A percentile compares a stretch with the other conserved stretches of the same genome.
phyloP scores from a whole-genome alignment of 352 stramenopile species.

The Globisporangium lucens region DNA sequence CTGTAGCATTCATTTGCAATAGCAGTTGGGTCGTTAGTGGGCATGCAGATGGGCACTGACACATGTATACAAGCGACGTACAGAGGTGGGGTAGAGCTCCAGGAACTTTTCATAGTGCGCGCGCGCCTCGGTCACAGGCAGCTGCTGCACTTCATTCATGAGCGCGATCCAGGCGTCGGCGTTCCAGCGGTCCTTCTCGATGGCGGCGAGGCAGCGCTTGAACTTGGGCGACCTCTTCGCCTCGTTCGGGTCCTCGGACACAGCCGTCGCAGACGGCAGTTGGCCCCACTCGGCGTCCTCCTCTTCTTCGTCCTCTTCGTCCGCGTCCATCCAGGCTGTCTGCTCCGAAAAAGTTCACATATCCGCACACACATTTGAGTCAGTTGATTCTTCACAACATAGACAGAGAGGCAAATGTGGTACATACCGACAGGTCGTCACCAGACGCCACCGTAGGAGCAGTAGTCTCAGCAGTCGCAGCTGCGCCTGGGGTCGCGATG shows the following conservation, averaged over 20 bases:
- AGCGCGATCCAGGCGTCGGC: constrained; percentile 75
- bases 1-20: constrained; percentile 13
- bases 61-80: constrained; percentile 12
- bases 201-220: constrained; percentile 45
- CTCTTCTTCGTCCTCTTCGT: constrained; percentile 79
- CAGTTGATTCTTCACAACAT: neutral
- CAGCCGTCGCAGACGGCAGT: constrained; percentile 19
- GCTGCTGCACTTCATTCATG: constrained; percentile 73
- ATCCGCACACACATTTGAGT: neutral
- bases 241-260: neutral
- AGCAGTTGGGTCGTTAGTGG: neutral
- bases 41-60: too few species aligned
- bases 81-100: constrained; percentile 60
- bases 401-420: neutral
- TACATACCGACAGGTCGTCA: constrained; percentile 35
- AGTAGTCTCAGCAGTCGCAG: neutral
- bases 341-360: constrained; percentile 15
- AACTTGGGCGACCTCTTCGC: constrained; percentile 55
- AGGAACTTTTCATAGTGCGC: constrained; percentile 81
- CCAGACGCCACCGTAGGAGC: neutral
- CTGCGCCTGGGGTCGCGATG: constrained; percentile 30
- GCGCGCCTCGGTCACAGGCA: constrained; percentile 60
- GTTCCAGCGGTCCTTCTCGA: constrained; percentile 67
- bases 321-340: constrained; percentile 74
- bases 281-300: constrained; percentile 76